Evolutionary conservation across 169 alveolate species (phyloP), one percentile per base, ranked within the genome.

Genomic region (Eimeria falciformis): DNA sequence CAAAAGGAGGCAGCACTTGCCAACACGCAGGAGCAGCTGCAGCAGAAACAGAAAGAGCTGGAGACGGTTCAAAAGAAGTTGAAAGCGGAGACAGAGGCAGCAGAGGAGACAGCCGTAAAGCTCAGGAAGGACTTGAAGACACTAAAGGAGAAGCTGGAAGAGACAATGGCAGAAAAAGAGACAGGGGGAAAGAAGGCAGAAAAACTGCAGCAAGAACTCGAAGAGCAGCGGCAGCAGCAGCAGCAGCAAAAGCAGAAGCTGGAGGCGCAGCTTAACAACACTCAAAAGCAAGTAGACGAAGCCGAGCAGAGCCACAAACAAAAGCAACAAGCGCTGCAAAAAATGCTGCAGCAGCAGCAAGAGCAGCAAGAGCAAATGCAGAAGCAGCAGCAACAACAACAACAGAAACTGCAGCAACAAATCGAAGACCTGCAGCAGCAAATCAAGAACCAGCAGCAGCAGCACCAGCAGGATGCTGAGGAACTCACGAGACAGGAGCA

Each of bases 21-120:
- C 18, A 78, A 86, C 62, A 33, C 53, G 92, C 71, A 47, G 58
- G 21, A 33, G 68, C 71, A 86, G 58, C 86, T 86, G 87, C 92
- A 69, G 92, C 92, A 86, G 84, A 50, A 62, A 40, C 82, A 86
- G 46, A 86, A 68, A 69, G 43, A 66, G 27, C 37, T 85, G 6
- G 85, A 66, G 12, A 18, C 50, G 12, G 40, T 43, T 33, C 82
- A 71, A 18, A 71, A 3, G 73, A 21, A 50, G 17, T 4, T 50
- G 45, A 50, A 65, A 21, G 78, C 14, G 33, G 92, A 85, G 33
- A 23, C 56, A n/a, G 78, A 68, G 53, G 43, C 55, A 27, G 92
- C 79, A 50, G 86, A 55, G 45, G 92, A 86, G 11, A 27, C 45
- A n/a, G 71, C 9, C n/a, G 17, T 53, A n/a, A 25, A 33, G 40